phyloP scores from a whole-genome alignment of 441 rosid genomes.

The Corymbia citriodora region DNA sequence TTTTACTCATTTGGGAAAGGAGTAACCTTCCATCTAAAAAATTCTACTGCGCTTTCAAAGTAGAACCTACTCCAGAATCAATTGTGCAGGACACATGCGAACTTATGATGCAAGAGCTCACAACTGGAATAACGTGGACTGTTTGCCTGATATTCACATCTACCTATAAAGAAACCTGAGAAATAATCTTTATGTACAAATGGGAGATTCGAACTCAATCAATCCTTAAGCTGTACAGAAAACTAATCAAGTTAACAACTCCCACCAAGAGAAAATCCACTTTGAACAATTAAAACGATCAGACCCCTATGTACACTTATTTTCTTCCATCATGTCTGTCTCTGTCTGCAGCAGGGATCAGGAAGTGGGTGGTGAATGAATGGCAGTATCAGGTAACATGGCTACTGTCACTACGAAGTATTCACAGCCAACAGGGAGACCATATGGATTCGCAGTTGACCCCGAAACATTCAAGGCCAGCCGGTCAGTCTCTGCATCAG shows the following conservation, averaged over 20 bases:
- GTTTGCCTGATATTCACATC: conserved; percentile 15
- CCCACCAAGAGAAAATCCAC: conserved; percentile 7
- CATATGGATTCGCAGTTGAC: conserved; percentile 51
- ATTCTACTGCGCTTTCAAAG: neutral
- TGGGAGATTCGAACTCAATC: conserved; percentile 28
- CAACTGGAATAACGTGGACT: neutral
- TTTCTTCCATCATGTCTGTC: conserved; percentile 72
- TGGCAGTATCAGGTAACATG: conserved; percentile 86
- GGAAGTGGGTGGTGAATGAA: conserved; percentile 71
- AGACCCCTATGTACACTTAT: conserved; percentile 33
- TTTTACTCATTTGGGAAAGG: neutral
- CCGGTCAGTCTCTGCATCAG: conserved; percentile 45
- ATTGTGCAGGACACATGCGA: neutral
- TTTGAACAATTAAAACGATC: neutral
- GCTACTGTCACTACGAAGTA: conserved; percentile 95
- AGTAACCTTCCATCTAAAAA: neutral
- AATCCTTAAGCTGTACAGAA: conserved; percentile 43
- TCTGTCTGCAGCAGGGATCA: conserved; percentile 71
- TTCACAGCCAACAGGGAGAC: conserved; percentile 85
- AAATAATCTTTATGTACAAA: conserved; percentile 25
- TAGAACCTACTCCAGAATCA: neutral
- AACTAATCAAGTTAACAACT: conserved; percentile 23
- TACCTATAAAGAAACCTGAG: neutral
- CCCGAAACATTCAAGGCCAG: conserved; percentile 43
- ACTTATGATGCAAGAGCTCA: neutral